Evolutionary conservation across 371 early-diverging fungal species (phyloP).

Genomic region (Syncephalis plumigaleata): DNA sequence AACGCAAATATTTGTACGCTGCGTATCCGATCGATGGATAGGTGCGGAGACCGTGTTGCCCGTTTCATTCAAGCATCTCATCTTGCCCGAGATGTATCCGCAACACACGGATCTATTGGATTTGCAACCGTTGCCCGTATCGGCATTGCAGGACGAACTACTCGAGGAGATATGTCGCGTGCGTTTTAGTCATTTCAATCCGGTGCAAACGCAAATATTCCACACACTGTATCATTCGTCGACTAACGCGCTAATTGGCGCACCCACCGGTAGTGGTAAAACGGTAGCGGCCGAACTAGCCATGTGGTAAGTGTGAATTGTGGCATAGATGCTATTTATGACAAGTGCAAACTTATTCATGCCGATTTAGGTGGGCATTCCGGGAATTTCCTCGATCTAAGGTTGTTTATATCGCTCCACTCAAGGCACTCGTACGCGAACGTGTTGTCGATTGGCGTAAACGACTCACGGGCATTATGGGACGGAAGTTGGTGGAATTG

Average conservation of each 20-base stretch:
- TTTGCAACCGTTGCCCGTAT: slow-evolving; percentile 72
- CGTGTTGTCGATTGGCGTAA: slow-evolving; percentile 80
- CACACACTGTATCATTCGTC: slow-evolving; percentile 79
- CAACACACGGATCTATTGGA: slow-evolving; percentile 80
- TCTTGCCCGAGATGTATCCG: slow-evolving; percentile 63
- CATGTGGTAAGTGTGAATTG: slow-evolving; percentile 44
- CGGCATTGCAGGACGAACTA: slow-evolving; percentile 59
- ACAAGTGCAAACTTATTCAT: slow-evolving; percentile 8
- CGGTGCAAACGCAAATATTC: slow-evolving; percentile 96
- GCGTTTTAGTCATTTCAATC: slow-evolving; percentile 88
- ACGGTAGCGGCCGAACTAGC: slow-evolving; percentile 94
- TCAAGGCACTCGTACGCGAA: slow-evolving; percentile 97
- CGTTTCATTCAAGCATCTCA: slow-evolving; percentile 79
- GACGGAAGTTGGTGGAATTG: slow-evolving; percentile 76
- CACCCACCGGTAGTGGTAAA: slow-evolving; percentile 98
- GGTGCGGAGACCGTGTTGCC: slow-evolving; percentile 71
- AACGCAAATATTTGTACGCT: slow-evolving; percentile 71
- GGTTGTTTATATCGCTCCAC: slow-evolving; percentile 98
- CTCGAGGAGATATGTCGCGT: slow-evolving; percentile 60
- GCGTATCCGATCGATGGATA: slow-evolving; percentile 87
- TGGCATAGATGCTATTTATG: not conserved
- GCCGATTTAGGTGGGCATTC: slow-evolving; percentile 31
- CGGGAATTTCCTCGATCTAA: slow-evolving; percentile 67
- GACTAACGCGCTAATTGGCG: slow-evolving; percentile 85
- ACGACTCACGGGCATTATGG: slow-evolving; percentile 60